Evolutionary conservation across 805 yeast species (phyloP).

Genomic region (Teunomyces pallodes): DNA sequence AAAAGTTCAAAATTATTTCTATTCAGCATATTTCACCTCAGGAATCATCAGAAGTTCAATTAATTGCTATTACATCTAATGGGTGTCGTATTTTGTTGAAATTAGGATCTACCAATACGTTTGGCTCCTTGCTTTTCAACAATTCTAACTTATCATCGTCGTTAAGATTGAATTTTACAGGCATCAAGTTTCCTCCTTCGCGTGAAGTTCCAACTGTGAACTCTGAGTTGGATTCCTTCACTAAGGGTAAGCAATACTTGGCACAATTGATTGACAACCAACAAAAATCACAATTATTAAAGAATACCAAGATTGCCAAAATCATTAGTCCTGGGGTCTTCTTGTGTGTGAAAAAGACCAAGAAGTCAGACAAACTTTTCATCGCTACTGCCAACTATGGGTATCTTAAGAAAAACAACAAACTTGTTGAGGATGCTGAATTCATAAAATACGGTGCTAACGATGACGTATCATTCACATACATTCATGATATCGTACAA

Average conservation of each 20-base stretch:
- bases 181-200: constrained; percentile 68
- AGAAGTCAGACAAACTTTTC: constrained; percentile 51
- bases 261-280: constrained; percentile 39
- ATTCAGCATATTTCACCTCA: constrained; percentile 57
- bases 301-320: constrained; percentile 55
- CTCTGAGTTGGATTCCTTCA: constrained; percentile 40
- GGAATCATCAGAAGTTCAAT: constrained; percentile 67
- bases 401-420: constrained; percentile 66
- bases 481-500: constrained; percentile 70
- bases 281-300: constrained; percentile 55
- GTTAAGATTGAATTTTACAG: constrained; percentile 35
- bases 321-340: constrained; percentile 86
- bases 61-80: constrained; percentile 75
- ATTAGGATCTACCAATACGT: constrained; percentile 14
- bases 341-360: constrained; percentile 58
- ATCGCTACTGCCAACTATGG: constrained; percentile 86
- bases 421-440: constrained; percentile 79
- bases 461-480: constrained; percentile 24
- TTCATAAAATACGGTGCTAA: constrained; percentile 40
- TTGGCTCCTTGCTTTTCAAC: constrained; percentile 12
- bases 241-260: constrained; percentile 40
- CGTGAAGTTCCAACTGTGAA: constrained; percentile 41
- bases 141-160: constrained; percentile 22
- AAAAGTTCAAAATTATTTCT: constrained; percentile 56
- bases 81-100: constrained; percentile 78